Percentiles rank a stretch among this genome's conserved stretches.
Evolutionary conservation across 441 rosid species (phyloP).

Genomic region (Gossypium gossypioides): DNA sequence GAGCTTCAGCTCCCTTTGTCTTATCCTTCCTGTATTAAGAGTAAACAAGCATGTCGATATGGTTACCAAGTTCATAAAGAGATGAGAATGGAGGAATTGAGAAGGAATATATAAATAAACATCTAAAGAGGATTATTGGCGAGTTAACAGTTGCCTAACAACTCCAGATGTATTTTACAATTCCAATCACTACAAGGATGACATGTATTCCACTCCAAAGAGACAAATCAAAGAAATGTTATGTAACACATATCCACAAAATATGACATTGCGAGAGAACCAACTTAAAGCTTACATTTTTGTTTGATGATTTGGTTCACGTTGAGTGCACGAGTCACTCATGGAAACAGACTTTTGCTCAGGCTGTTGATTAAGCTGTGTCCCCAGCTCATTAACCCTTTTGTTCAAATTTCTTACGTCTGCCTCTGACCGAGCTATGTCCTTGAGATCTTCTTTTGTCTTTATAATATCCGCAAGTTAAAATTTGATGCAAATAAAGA

Average conservation of each 20-base stretch:
- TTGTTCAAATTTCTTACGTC: conserved; percentile 51
- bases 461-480: conserved; percentile 27
- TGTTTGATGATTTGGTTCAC: conserved; percentile 24
- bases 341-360: conserved; percentile 26
- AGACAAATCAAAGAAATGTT: neutral
- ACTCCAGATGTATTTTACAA: neutral
- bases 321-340: conserved; percentile 24
- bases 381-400: conserved; percentile 53
- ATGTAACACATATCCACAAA: neutral
- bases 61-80: neutral
- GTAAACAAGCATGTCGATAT: neutral
- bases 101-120: neutral
- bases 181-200: neutral
- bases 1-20: conserved; percentile 32
- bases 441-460: conserved; percentile 56
- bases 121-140: neutral
- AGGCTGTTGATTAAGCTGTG: conserved; percentile 38
- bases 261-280: neutral
- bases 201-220: neutral
- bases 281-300: conserved; percentile 37
- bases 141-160: neutral
- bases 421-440: conserved; percentile 50
- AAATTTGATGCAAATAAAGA: conserved; percentile 16
- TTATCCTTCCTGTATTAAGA: conserved; percentile 46
- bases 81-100: neutral